Conservation (phyloP, 331 rosid species). For the Telfairia occidentalis region DNA sequence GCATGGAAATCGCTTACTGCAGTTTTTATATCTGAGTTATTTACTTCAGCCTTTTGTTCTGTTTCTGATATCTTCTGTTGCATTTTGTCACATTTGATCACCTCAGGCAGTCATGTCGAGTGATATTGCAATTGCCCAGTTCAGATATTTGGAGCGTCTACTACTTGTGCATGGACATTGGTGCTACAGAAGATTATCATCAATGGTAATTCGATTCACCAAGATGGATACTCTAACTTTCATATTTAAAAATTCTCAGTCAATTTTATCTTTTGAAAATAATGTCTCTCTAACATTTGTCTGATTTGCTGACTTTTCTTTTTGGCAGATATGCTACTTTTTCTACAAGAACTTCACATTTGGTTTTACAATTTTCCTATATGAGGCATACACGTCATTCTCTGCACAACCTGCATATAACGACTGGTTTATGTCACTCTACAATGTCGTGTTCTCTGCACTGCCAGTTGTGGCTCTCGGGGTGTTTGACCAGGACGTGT, state of each 20-base stretch:
- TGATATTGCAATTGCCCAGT: conserved; percentile 93
- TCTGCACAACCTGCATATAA: conserved; percentile 81
- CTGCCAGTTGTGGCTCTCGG: conserved; percentile 87
- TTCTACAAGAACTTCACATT: conserved; percentile 87
- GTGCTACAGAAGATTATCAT: conserved; percentile 90
- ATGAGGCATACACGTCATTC: conserved; percentile 76
- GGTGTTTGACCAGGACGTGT: conserved; percentile 91
- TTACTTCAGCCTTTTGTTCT: background rate
- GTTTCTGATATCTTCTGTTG: background rate
- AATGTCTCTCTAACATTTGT: background rate
- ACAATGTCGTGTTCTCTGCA: conserved; percentile 80
- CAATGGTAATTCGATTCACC: conserved; percentile 49
- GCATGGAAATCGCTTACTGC: conserved; percentile 23
- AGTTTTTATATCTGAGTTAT: background rate
- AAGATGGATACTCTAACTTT: background rate
- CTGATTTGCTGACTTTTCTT: conserved; percentile 16
- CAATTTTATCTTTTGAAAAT: background rate
- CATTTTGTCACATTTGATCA: conserved; percentile 8
- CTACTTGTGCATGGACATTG: conserved; percentile 98
- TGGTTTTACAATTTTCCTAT: conserved; percentile 79
- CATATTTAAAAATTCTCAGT: background rate
- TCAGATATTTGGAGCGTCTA: conserved; percentile 77
- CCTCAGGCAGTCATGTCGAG: conserved; percentile 97
- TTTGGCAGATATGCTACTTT: conserved; percentile 86
- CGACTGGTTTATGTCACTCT: conserved; percentile 94